Percentiles rank a stretch among this genome's conserved stretches.
These are phyloP conservation scores for Rubroboletus satanas DNA, from an alignment of 768 basidiomycete genomes.

Conservation along the genomic window DNA sequence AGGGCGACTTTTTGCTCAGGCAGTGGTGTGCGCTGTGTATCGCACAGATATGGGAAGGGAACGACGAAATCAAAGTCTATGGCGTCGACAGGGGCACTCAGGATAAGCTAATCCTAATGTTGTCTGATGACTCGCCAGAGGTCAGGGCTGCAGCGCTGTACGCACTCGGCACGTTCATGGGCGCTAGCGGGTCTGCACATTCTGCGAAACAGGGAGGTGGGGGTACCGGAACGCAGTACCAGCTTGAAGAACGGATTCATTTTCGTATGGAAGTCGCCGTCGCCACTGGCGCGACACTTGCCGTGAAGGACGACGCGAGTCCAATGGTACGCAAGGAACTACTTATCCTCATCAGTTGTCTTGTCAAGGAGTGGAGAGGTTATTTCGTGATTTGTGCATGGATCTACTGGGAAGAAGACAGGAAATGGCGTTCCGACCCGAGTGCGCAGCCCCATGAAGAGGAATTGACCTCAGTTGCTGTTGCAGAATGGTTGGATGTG, in stretches of 20 bases:
- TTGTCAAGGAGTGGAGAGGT: constrained; percentile 95
- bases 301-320: constrained; percentile 89
- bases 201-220: constrained; percentile 68
- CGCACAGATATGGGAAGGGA: constrained; percentile 89
- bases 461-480: constrained; percentile 67
- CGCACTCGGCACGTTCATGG: constrained; percentile 90
- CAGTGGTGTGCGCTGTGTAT: constrained; percentile 96
- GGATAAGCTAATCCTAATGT: constrained; percentile 72
- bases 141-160: constrained; percentile 89
- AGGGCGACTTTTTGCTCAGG: constrained; percentile 86
- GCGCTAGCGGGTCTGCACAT: constrained; percentile 78
- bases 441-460: constrained; percentile 47
- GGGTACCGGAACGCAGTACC: constrained; percentile 76
- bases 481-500: constrained; percentile 74
- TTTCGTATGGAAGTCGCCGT: constrained; percentile 90
- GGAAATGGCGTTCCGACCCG: constrained; percentile 50
- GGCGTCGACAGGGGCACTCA: constrained; percentile 78
- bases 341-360: constrained; percentile 82
- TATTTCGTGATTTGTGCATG: constrained; percentile 96
- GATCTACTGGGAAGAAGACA: constrained; percentile 93
- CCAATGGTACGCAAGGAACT: constrained; percentile 97
- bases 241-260: constrained; percentile 73
- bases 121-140: constrained; percentile 87
- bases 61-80: constrained; percentile 85
- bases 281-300: constrained; percentile 82